Evolutionary conservation across 2,329 filamentous ascomycete species (phyloP), one percentile per base, ranked within the genome.

Genomic region (Apiospora sp.): DNA sequence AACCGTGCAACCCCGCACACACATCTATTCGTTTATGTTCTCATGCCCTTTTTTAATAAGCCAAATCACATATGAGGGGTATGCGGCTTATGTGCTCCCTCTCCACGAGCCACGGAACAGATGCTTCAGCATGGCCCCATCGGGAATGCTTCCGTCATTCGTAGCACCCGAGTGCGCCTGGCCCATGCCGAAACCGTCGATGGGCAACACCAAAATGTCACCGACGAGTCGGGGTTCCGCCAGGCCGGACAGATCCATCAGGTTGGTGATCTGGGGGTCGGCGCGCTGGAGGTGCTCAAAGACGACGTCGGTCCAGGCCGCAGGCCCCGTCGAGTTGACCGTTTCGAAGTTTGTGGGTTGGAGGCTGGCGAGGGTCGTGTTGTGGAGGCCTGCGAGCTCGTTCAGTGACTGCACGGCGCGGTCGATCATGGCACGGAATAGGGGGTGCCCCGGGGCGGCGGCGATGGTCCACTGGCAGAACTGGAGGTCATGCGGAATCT

Each of bases 391-490:
- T 2, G 75, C 68, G 24, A 79, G 71, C 1, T 75, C 73, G 16
- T 75, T 72, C 0, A 82, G 72, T 8, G 75, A 74, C 3, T 70
- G 41, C 10, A 82, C 48, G 13, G 79, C 75, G 10, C 73, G 75
- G 7, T 74, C 73, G 8, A 75, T 75, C 76, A 81, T 80, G 24
- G 70, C 76, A 30, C 46, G 51, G 69, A 82, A 80, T 0, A 82
- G 70, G 0, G 81, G 78, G 48, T 82, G 81, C 0, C 80, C 77
- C 0, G 81, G 80, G 0, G 78, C 78, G 0, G 79, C 79, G 16
- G 80, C 80, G 54, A 83, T 80, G 24, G 81, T 81, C 80, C 81
- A 83, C 70, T 82, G 81, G 72, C 81, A 81, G 67, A 83, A 81
- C 73, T 81, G 79, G 5, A 82, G 73, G 58, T 73, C 75, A 68